These are phyloP conservation scores for Ceratobasidium papillatum DNA, from an alignment of 1,284 basidiomycete genomes.

Conservation along the genomic window DNA sequence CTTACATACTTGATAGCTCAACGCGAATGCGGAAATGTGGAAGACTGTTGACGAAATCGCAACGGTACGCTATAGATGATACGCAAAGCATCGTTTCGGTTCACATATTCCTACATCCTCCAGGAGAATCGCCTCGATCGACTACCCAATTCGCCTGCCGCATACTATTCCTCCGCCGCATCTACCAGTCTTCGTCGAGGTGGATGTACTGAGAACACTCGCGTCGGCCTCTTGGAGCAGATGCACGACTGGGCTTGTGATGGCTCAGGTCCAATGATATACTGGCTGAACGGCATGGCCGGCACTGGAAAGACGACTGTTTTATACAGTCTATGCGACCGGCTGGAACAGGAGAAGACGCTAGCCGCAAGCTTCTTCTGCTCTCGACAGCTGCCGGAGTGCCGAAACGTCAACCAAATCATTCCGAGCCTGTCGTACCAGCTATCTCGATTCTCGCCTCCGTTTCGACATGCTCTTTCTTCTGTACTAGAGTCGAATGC, in stretches of 20 bases:
- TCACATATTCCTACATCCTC: too few relatives aligned
- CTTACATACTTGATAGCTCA: not conserved
- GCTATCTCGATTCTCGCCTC: constrained; percentile 2
- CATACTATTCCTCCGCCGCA: not conserved
- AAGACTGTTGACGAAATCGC: not conserved
- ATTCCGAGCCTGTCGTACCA: constrained; percentile 19
- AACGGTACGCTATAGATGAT: not conserved
- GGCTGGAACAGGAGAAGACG: not conserved
- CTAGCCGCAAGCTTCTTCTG: constrained; percentile 31
- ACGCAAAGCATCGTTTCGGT: not conserved
- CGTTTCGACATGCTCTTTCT: not conserved
- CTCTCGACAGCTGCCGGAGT: not conserved
- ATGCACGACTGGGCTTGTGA: not conserved
- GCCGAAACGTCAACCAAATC: not conserved
- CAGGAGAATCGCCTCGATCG: not conserved
- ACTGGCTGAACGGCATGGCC: constrained; percentile 27
- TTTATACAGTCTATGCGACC: not conserved
- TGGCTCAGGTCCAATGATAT: not conserved
- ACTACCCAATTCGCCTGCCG: not conserved
- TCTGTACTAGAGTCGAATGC: not conserved
- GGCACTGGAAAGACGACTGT: constrained; percentile 25
- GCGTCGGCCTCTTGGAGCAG: not conserved
- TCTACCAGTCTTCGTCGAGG: not conserved
- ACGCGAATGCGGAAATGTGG: not conserved
- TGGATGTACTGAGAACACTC: not conserved